Evolutionary conservation across 2,329 filamentous ascomycete genomes (phyloP).

Genomic region (Claviceps paspali): DNA sequence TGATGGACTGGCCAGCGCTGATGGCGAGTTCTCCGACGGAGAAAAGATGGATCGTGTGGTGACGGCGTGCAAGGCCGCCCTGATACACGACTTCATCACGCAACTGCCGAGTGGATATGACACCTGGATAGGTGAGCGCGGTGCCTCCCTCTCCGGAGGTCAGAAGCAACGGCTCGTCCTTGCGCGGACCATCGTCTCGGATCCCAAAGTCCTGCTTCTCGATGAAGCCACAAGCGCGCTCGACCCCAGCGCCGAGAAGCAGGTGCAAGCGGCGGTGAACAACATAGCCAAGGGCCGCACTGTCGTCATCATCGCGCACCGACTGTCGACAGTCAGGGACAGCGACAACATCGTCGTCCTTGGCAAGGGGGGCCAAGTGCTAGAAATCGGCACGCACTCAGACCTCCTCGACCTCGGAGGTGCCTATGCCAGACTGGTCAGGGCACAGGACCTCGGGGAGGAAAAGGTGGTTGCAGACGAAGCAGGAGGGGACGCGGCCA

Average conservation of each 20-base stretch:
- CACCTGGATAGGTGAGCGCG: conserved; percentile 48
- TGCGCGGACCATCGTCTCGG: conserved; percentile 48
- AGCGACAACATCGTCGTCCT: conserved; percentile 54
- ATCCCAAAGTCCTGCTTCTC: conserved; percentile 47
- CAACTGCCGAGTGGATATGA: conserved; percentile 39
- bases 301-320: conserved; percentile 50
- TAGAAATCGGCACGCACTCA: conserved; percentile 49
- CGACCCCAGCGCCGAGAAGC: conserved; percentile 28
- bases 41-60: conserved; percentile 28
- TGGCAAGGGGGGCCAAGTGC: conserved; percentile 34
- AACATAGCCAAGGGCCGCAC: conserved; percentile 40
- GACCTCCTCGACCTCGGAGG: conserved; percentile 33
- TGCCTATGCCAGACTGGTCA: conserved; percentile 36
- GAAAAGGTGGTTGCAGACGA: conserved; percentile 4
- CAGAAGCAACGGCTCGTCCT: conserved; percentile 54
- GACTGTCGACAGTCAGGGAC: conserved; percentile 41
- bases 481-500: too few species aligned
- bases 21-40: conserved; percentile 14
- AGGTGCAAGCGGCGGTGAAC: conserved; percentile 41
- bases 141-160: conserved; percentile 49
- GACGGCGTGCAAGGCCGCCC: conserved; percentile 33
- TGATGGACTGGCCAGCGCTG: conserved; percentile 23
- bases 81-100: conserved; percentile 37
- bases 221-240: conserved; percentile 54
- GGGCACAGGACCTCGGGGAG: conserved; percentile 23